Evolutionary conservation across 192 early-diverging fungal genomes (phyloP).

Genomic region (Pilaira anomala): DNA sequence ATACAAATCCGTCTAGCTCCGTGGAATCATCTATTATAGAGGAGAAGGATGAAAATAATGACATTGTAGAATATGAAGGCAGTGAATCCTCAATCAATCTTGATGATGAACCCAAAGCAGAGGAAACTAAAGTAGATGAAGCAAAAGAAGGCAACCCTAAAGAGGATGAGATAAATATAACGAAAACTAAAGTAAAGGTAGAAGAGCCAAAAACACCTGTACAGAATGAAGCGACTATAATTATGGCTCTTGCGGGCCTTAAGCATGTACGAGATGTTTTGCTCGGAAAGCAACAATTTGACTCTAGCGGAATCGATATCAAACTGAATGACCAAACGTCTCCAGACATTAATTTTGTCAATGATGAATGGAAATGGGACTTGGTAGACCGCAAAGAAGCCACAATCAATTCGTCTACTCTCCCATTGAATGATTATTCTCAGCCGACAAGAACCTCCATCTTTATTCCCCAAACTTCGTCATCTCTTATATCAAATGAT

Average conservation of each 20-base stretch:
- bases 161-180: neutral
- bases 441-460: neutral
- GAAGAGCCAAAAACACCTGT: conserved; percentile 4
- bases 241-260: conserved; percentile 45
- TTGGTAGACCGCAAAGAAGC: neutral
- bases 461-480: neutral
- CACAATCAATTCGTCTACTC: neutral
- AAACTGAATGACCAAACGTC: neutral
- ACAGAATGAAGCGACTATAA: conserved; percentile 35
- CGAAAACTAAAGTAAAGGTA: neutral
- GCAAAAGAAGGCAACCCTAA: neutral
- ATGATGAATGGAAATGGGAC: neutral
- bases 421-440: neutral
- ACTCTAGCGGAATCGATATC: conserved; percentile 14
- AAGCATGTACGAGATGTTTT: conserved; percentile 55
- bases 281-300: conserved; percentile 43
- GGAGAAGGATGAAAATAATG: neutral
- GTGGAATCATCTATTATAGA: neutral
- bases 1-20: neutral
- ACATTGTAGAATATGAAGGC: neutral
- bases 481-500: neutral
- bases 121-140: neutral
- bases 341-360: neutral
- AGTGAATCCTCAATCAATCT: neutral
- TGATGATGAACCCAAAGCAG: neutral